Base-by-base conservation (phyloP, 1,284 basidiomycete species). In the Cryptococcus amylolentus region DNA sequence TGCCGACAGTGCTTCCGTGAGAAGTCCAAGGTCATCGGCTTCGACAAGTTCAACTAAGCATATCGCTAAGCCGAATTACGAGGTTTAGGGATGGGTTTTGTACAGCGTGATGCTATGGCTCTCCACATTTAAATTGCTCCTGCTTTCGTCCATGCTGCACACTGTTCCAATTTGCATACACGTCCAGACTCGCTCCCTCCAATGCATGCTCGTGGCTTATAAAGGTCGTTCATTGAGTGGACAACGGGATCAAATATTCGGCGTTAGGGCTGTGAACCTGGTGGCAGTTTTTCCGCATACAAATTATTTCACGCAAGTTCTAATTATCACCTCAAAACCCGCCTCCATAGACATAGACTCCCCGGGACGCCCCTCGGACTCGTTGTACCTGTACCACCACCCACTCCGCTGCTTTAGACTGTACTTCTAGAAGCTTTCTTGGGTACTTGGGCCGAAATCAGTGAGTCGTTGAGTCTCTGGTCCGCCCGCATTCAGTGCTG, bases 1-100 rank as follows among this genome's bases (percentile, higher is more conserved):
- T 96, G 92, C 84, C 89, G 92, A 80, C 92, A 96, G 81, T 96
- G 92, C 82, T 96, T 96, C 88, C 89, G 93, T 72, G 93, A 96
- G 83, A 93, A 93, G 73, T 68, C 90, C 62, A 84, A 86, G 70
- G 88, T 88, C 66, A 95, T 96, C 75, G 93, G 92, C 64, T 96
- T 96, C 84, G 81, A 84, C 78, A 96, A 96, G 69, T 61, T 63
- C 69, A 70, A 69, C 69, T 70, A 67, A 66, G 61, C 46, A 28
- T 13, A 37, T 28, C 27, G 37, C n/a, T 13, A 45, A 14, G 37
- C 42, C 43, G 49, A 51, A 47, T 43, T 18, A 31, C 20, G 31
- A 23, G 20, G 46, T 40, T 39, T 40, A 28, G 42, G 38, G 40
- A 18, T 52, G 51, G 48, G 48, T 45, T 49, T 60, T 57, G 57